Evolutionary conservation across 2,329 filamentous ascomycete species (phyloP).

Genomic region (Fusarium armeniacum): DNA sequence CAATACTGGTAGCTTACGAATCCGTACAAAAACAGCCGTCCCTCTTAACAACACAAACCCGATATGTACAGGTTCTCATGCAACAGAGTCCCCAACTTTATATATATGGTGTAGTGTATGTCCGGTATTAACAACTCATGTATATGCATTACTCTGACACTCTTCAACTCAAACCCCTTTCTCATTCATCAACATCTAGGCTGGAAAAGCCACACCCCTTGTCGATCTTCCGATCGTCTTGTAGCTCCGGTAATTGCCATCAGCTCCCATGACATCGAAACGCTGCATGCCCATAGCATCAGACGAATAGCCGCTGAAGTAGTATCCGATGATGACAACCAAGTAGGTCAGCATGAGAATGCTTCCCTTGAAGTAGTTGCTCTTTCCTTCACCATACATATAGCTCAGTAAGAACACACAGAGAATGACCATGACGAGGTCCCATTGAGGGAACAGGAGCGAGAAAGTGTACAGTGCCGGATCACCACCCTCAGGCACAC

Average conservation of each 20-base stretch:
- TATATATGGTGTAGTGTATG: slow-evolving; percentile 35
- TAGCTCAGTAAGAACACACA: slow-evolving; percentile 97
- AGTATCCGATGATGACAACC: slow-evolving; percentile 93
- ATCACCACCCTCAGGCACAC: slow-evolving; percentile 56
- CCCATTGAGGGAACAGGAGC: slow-evolving; percentile 98
- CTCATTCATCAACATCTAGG: slow-evolving; percentile 22
- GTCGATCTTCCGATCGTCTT: slow-evolving; percentile 67
- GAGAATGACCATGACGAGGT: slow-evolving; percentile 96
- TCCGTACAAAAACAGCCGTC: slow-evolving; percentile 16
- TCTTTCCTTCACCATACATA: slow-evolving; percentile 98
- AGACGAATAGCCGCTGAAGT: slow-evolving; percentile 75
- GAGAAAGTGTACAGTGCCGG: slow-evolving; percentile 77
- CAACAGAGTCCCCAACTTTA: slow-evolving; percentile 25
- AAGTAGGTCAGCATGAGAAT: slow-evolving; percentile 94
- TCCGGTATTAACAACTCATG: slow-evolving; percentile 33
- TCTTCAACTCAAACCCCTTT: not conserved
- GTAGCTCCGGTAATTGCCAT: slow-evolving; percentile 65
- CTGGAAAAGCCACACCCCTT: slow-evolving; percentile 50
- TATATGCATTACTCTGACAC: slow-evolving; percentile 19
- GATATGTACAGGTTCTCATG: slow-evolving; percentile 23
- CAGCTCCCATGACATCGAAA: slow-evolving; percentile 67
- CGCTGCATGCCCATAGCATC: slow-evolving; percentile 61
- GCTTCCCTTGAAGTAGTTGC: slow-evolving; percentile 99
- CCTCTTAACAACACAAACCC: slow-evolving; percentile 21
- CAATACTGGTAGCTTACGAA: slow-evolving; percentile 14